phyloP scores from a whole-genome alignment of 2,329 filamentous ascomycete genomes.

The Stagonosporopsis cucurbitacearum region DNA sequence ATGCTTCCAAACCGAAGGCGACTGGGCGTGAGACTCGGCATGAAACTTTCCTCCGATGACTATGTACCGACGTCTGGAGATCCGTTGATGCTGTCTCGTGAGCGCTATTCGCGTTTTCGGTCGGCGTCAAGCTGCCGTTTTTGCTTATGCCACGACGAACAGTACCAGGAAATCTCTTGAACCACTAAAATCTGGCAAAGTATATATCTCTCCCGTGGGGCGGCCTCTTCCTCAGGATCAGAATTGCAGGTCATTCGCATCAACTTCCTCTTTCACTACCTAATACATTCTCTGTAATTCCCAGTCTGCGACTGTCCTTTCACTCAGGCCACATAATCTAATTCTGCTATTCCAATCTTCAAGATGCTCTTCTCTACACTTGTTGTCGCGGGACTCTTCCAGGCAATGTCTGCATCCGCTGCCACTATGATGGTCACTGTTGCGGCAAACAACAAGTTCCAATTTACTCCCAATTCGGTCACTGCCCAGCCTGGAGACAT shows the following conservation, averaged over 20 bases:
- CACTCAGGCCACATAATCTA: slow-evolving; percentile 11
- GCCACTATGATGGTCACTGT: slow-evolving; percentile 41
- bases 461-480: slow-evolving; percentile 36
- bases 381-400: slow-evolving; percentile 29
- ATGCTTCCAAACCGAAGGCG: slow-evolving; percentile 15
- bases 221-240: slow-evolving; percentile 19
- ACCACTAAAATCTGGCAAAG: not conserved
- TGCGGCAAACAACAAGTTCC: slow-evolving; percentile 41
- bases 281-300: slow-evolving; percentile 8
- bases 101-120: slow-evolving; percentile 14
- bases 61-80: slow-evolving; percentile 4
- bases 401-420: slow-evolving; percentile 34
- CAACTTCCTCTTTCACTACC: slow-evolving; percentile 7
- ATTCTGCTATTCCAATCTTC: not conserved
- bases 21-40: slow-evolving; percentile 18
- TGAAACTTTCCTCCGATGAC: slow-evolving; percentile 5
- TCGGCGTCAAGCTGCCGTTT: slow-evolving; percentile 18
- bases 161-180: not conserved
- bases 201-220: slow-evolving; percentile 18
- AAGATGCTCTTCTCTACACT: slow-evolving; percentile 37
- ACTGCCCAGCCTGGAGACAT: slow-evolving; percentile 38
- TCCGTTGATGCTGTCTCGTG: slow-evolving; percentile 7
- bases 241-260: slow-evolving; percentile 26
- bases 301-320: slow-evolving; percentile 12
- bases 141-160: not conserved